These are phyloP conservation scores for Euphorbia peplus DNA, from an alignment of 345 rosid genomes.

Conservation along the genomic window DNA sequence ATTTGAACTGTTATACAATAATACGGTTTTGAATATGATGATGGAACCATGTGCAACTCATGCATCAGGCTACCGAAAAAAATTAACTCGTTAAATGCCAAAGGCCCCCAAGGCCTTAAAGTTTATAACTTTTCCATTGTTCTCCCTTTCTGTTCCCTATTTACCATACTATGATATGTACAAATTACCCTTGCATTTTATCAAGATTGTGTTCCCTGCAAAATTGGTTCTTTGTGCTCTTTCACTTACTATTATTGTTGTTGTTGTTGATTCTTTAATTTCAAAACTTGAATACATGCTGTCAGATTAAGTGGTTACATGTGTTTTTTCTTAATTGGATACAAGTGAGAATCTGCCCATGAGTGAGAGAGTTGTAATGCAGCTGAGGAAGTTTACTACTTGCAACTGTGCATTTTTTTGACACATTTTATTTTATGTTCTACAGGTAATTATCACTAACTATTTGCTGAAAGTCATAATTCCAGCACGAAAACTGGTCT, in stretches of 20 bases:
- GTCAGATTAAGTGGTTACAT: no score
- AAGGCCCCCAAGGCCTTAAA: no score
- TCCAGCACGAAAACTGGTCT: slow-evolving; percentile 28
- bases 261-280: no score
- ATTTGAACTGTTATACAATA: neutral
- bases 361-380: neutral
- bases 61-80: neutral
- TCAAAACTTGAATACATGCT: no score
- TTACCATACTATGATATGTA: neutral
- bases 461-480: slow-evolving; percentile 10
- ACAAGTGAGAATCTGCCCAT: neutral
- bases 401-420: neutral
- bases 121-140: neutral
- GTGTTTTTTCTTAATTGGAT: neutral
- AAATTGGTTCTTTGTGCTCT: neutral
- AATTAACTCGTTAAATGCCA: neutral
- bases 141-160: neutral
- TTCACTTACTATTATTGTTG: no score
- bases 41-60: neutral
- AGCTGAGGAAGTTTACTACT: neutral
- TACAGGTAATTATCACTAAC: slow-evolving; percentile 16
- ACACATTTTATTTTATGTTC: neutral
- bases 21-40: neutral
- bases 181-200: neutral
- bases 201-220: neutral